Base-by-base conservation (phyloP, 176 grass and related monocot genomes). In the Secale cereale region DNA sequence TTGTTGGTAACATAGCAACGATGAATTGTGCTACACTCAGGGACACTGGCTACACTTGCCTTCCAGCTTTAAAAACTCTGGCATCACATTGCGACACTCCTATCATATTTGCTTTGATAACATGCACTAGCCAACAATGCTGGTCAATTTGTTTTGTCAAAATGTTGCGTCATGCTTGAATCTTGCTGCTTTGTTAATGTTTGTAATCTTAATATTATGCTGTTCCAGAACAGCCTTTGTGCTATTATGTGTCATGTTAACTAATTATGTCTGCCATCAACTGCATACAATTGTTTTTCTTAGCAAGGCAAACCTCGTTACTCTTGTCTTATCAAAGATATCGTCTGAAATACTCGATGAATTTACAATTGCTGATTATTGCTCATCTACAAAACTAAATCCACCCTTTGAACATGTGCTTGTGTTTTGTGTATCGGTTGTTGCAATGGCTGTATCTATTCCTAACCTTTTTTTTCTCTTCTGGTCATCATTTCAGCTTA, bases 401-500 rank as follows among this genome's bases (percentile, higher is more conserved):
- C 46, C 43, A 52, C n/a, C 2, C 33, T 54, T 74, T 83, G 39
- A 46, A 65, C 60, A 22, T 31, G 6, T 5, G 5, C 57, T 27
- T 69, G 48, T 72, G 65, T n/a, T 33, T 72, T 56, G 12, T 48
- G 62, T 78, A 63, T 81, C 27, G 2, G 2, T 45, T 20, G 29
- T 65, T 36, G 37, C 45, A 22, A 29, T 20, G 4, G 28, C 76
- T 62, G n/a, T 59, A 26, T 12, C 62, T 70, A 46, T 19, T 37
- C 32, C 61, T 84, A 40, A 74, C 30, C 11, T 17, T 16, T 62
- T 62, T 65, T 33, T 82, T 78, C n/a, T 48, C 45, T 27, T 27
- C 5, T 64, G 37, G 10, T 9, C 26, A 79, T 65, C 86, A 39
- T 82, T 86, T 31, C 50, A 98, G 97, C 81, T 94, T 68, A 41